These are phyloP conservation scores for Tephrocybe sp. DNA, from an alignment of 768 basidiomycete species.

Conservation along the genomic window DNA sequence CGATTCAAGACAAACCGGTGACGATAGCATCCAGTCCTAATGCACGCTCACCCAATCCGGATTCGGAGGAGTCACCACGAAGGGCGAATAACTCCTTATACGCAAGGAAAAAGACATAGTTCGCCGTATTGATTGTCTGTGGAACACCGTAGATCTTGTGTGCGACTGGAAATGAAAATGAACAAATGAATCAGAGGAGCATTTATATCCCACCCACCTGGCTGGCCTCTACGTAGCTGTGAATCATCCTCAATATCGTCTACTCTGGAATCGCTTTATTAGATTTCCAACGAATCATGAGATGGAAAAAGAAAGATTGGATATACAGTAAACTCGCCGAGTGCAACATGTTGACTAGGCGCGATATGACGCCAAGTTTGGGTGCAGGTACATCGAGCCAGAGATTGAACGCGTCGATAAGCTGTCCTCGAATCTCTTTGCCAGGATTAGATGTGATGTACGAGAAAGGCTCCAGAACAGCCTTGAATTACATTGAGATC, in stretches of 20 bases:
- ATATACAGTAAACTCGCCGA: constrained; percentile 87
- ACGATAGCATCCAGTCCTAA: constrained; percentile 67
- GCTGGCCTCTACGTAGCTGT: constrained; percentile 80
- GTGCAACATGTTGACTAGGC: constrained; percentile 91
- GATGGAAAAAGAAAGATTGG: not conserved
- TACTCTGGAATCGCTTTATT: constrained; percentile 47
- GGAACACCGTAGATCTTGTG: constrained; percentile 97
- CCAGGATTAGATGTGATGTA: constrained; percentile 85
- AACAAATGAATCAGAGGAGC: not conserved
- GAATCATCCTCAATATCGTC: constrained; percentile 95
- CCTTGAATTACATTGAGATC: constrained; percentile 22
- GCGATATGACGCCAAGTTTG: constrained; percentile 70
- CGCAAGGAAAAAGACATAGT: constrained; percentile 95
- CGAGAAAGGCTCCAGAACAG: constrained; percentile 81
- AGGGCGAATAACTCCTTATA: constrained; percentile 79
- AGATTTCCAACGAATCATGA: not conserved
- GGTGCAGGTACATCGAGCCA: constrained; percentile 84
- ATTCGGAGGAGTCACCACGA: constrained; percentile 22
- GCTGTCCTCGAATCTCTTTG: constrained; percentile 84
- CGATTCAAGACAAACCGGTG: constrained; percentile 48
- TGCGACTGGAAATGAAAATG: constrained; percentile 48
- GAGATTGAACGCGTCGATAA: constrained; percentile 90
- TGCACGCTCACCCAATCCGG: constrained; percentile 17
- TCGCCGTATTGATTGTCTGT: constrained; percentile 96
- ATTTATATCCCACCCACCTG: constrained; percentile 43